phyloP scores from a whole-genome alignment of 441 rosid genomes.

The Pelargonium cotyledonis region DNA sequence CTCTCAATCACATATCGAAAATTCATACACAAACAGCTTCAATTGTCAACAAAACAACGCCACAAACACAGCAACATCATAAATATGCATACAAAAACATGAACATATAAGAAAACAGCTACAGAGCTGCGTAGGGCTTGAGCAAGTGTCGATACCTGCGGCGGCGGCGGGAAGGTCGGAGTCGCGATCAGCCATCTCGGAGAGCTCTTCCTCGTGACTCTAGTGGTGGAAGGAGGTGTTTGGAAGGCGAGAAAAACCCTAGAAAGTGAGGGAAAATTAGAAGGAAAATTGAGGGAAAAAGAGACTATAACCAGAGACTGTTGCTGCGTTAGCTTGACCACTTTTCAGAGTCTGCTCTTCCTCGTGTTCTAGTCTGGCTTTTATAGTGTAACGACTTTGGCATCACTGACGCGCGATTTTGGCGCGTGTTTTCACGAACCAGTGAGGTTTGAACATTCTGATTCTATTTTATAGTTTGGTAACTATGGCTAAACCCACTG shows the following conservation, averaged over 20 bases:
- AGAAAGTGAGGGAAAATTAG: slow-evolving; percentile 2
- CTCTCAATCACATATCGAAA: neutral
- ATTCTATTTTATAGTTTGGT: too few relatives aligned
- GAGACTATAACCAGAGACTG: neutral
- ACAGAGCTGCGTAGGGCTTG: neutral
- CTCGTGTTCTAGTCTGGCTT: slow-evolving; percentile 1
- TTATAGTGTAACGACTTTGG: neutral
- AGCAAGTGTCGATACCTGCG: neutral
- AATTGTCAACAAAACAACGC: neutral
- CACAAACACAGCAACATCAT: neutral
- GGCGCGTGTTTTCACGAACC: too few relatives aligned
- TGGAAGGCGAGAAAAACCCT: slow-evolving; percentile 1
- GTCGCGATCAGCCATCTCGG: neutral
- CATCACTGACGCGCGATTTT: too few relatives aligned
- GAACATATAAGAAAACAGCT: neutral
- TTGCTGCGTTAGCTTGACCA: neutral
- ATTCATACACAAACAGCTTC: neutral
- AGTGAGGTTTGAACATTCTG: too few relatives aligned
- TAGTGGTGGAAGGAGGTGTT: neutral
- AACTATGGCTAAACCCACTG: too few relatives aligned
- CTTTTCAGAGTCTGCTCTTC: neutral
- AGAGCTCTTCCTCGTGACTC: neutral
- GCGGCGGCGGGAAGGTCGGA: slow-evolving; percentile 3
- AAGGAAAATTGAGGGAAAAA: neutral
- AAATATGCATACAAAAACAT: neutral